Evolutionary conservation across 352 stramenopile genomes (phyloP), one percentile per base, ranked within the genome.

Genomic region (Phytopythium montanum): DNA sequence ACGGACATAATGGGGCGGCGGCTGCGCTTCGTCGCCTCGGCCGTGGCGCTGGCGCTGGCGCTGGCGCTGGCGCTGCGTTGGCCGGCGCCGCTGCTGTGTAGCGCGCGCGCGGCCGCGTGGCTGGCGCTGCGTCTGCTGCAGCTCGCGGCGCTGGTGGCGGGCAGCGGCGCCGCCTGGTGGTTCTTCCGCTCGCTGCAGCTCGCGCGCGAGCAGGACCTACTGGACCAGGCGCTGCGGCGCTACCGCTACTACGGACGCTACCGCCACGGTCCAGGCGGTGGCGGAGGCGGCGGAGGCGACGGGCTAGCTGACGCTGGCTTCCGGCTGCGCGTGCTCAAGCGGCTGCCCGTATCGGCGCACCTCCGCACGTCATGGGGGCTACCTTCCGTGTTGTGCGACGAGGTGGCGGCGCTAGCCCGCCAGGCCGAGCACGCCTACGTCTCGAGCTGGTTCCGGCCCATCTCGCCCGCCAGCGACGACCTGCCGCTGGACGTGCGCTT

Each of bases 401-500:
- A 88, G 59, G 77, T 93, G 59, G 70, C 76, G 36, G 57, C 65
- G 25, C 63, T 90, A 3, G 70, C 85, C 31, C 64, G 76, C 44
- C 65, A 74, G 7, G 68, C 70, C 26, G 71, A 85, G 34, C 72
- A 73, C 45, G 76, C 91, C 53, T 91, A 93, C 58, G 72, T 93
- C 10, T 42, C 29, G 28, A 80, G 72, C 59, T 93, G 84, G 84
- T 93, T 87, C 63, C 59, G 73, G 61, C 67, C 70, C 33, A 72
- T 93, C 25, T 90, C 81, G 42, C 64, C 65, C 0, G 45, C 19
- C 26, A 89, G 88, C 61, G 67, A 88, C 38, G 76, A 89, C 23
- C 90, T 93, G 54, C 76, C 76, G 2, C 65, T 71, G 48, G 81
- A 93, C 59, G 66, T 92, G 36, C 69, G 75, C 59, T 88, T 86